Evolutionary conservation across 805 yeast genomes (phyloP).

Genomic region (Candida silvatica): DNA sequence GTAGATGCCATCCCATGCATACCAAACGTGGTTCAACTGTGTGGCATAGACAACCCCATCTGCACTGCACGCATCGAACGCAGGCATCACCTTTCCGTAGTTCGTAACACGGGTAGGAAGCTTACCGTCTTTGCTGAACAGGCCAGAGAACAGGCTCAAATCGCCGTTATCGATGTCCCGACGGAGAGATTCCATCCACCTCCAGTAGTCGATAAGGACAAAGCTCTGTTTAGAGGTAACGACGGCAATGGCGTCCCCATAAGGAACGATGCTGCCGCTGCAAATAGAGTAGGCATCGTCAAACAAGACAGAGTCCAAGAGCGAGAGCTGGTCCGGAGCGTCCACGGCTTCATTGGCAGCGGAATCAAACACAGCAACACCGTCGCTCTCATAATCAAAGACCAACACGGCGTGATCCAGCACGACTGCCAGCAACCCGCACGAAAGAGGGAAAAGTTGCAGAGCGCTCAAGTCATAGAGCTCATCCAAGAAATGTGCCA

Average conservation of each 20-base stretch:
- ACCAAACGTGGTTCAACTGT: slow-evolving; percentile 14
- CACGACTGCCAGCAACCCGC: slow-evolving; percentile 17
- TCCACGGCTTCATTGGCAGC: slow-evolving; percentile 4
- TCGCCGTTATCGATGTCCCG: slow-evolving; percentile 11
- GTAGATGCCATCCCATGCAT: slow-evolving; percentile 14
- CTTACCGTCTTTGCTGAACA: slow-evolving; percentile 5
- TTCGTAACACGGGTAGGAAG: slow-evolving; percentile 16
- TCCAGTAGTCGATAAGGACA: slow-evolving; percentile 19
- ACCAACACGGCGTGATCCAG: slow-evolving; percentile 14
- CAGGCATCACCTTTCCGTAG: not conserved
- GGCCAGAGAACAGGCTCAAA: slow-evolving; percentile 8
- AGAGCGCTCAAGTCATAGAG: slow-evolving; percentile 39
- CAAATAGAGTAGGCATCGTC: slow-evolving; percentile 5
- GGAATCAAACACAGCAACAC: slow-evolving; percentile 19
- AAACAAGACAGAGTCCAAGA: slow-evolving; percentile 9
- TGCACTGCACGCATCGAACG: not conserved
- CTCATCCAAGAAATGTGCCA: slow-evolving; percentile 45
- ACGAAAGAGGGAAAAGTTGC: slow-evolving; percentile 16
- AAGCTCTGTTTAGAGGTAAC: slow-evolving; percentile 14
- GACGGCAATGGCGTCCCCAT: slow-evolving; percentile 12
- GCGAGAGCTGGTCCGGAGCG: slow-evolving; percentile 3
- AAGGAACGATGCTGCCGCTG: slow-evolving; percentile 14
- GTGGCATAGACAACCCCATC: slow-evolving; percentile 6
- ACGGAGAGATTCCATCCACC: slow-evolving; percentile 17
- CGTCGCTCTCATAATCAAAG: slow-evolving; percentile 14